A percentile compares a stretch with the other conserved stretches of the same genome.
These are phyloP conservation scores for Ascochyta clinopodiicola DNA, from an alignment of 2,329 filamentous ascomycete species.

Conservation along the genomic window DNA sequence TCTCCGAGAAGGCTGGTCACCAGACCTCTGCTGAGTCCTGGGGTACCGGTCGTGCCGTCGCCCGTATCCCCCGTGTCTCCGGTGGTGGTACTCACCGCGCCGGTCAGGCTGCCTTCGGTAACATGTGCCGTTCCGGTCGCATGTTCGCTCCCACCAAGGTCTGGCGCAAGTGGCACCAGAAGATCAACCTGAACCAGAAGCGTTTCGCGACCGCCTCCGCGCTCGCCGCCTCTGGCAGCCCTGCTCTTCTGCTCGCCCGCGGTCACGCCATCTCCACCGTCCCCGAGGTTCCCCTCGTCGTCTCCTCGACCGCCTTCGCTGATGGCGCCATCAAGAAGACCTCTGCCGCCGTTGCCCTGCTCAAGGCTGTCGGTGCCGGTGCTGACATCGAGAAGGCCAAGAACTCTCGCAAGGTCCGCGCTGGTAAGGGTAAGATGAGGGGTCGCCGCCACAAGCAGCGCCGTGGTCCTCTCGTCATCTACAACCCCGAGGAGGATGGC, in stretches of 20 bases:
- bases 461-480: conserved; percentile 96
- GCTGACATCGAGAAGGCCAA: conserved; percentile 94
- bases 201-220: conserved; percentile 98
- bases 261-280: conserved; percentile 93
- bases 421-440: conserved; percentile 98
- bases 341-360: conserved; percentile 80
- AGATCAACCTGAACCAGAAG: conserved; percentile 99
- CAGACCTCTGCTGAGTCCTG: conserved; percentile 99
- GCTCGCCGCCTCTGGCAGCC: conserved; percentile 92
- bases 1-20: conserved; percentile 98
- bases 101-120: conserved; percentile 99
- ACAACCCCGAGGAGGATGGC: conserved; percentile 93
- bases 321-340: conserved; percentile 84
- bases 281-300: conserved; percentile 94
- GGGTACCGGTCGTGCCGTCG: conserved; percentile 98
- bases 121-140: conserved; percentile 99
- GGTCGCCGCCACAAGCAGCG: conserved; percentile 96
- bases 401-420: conserved; percentile 93
- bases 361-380: conserved; percentile 89
- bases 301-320: conserved; percentile 90
- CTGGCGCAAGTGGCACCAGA: conserved; percentile 99
- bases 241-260: conserved; percentile 93
- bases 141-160: conserved; percentile 99
- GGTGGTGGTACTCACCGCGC: conserved; percentile 99
- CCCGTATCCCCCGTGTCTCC: conserved; percentile 99